Conservation (phyloP, 2,329 filamentous ascomycete species). For the Scytalidium sp. region DNA sequence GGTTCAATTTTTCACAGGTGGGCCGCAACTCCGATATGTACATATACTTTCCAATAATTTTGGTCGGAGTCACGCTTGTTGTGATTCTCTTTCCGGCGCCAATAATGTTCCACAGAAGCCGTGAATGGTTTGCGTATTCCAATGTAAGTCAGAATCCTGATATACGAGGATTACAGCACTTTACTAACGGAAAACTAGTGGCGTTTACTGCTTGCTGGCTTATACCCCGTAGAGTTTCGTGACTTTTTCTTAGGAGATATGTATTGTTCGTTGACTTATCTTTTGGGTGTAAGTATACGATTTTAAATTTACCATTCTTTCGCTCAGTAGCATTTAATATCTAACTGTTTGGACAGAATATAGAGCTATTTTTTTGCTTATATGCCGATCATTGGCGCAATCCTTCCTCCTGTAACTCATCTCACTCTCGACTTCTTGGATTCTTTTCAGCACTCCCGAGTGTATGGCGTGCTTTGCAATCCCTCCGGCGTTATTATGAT, state of each 20-base stretch:
- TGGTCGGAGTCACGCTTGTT: slow-evolving; percentile 65
- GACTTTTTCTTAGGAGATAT: slow-evolving; percentile 98
- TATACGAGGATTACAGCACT: slow-evolving; percentile 10
- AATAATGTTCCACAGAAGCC: slow-evolving; percentile 70
- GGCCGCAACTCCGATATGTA: slow-evolving; percentile 62
- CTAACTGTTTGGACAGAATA: slow-evolving; percentile 55
- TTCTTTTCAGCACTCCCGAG: slow-evolving; percentile 82
- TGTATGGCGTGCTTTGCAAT: slow-evolving; percentile 89
- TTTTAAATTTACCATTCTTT: background rate
- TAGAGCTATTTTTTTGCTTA: slow-evolving; percentile 91
- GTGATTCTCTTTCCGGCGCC: slow-evolving; percentile 76
- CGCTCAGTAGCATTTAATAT: slow-evolving; percentile 17
- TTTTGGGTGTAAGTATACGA: slow-evolving; percentile 69
- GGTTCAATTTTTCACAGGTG: slow-evolving; percentile 79
- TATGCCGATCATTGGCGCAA: slow-evolving; percentile 77
- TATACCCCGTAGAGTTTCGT: slow-evolving; percentile 93
- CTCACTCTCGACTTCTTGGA: slow-evolving; percentile 76
- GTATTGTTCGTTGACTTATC: slow-evolving; percentile 93
- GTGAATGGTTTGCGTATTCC: slow-evolving; percentile 87
- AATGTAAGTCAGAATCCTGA: slow-evolving; percentile 55
- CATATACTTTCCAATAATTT: slow-evolving; percentile 80
- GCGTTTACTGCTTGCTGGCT: slow-evolving; percentile 77
- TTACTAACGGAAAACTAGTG: slow-evolving; percentile 53
- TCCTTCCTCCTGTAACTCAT: slow-evolving; percentile 78
- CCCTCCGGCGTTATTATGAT: slow-evolving; percentile 83